Evolutionary conservation across 2,329 filamentous ascomycete species (phyloP).

Genomic region (Conoideocrella luteorostrata): DNA sequence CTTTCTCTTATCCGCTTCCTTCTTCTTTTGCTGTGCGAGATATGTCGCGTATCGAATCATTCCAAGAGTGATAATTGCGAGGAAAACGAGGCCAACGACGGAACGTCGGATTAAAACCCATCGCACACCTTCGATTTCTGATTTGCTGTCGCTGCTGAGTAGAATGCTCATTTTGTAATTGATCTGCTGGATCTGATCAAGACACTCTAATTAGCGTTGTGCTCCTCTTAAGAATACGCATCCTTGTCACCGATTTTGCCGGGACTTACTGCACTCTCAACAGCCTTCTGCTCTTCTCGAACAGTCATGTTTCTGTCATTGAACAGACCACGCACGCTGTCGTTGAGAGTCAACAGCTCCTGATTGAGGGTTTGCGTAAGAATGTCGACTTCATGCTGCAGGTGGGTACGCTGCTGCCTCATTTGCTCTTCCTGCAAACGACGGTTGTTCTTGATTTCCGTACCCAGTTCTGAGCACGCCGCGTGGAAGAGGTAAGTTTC

Average conservation of each 20-base stretch:
- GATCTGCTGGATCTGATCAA: constrained; percentile 71
- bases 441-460: constrained; percentile 75
- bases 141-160: constrained; percentile 84
- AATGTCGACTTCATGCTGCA: constrained; percentile 96
- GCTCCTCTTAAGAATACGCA: not conserved
- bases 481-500: constrained; percentile 91
- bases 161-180: constrained; percentile 94
- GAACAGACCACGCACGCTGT: constrained; percentile 92
- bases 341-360: constrained; percentile 73
- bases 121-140: constrained; percentile 82
- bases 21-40: constrained; percentile 42
- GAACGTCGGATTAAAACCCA: constrained; percentile 71
- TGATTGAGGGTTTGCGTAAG: constrained; percentile 77
- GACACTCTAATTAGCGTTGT: not conserved
- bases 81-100: constrained; percentile 58
- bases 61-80: constrained; percentile 55
- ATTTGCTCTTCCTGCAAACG: constrained; percentile 73
- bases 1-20: constrained; percentile 36
- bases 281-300: constrained; percentile 75
- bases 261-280: constrained; percentile 66
- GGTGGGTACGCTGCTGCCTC: constrained; percentile 72
- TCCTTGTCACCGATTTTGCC: not conserved
- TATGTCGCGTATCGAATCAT: constrained; percentile 56
- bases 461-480: constrained; percentile 84
- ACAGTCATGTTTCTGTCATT: constrained; percentile 93